Evolutionary conservation across 2,329 filamentous ascomycete species (phyloP), one percentile per base, ranked within the genome.

Genomic region (Nothophoma quercina): DNA sequence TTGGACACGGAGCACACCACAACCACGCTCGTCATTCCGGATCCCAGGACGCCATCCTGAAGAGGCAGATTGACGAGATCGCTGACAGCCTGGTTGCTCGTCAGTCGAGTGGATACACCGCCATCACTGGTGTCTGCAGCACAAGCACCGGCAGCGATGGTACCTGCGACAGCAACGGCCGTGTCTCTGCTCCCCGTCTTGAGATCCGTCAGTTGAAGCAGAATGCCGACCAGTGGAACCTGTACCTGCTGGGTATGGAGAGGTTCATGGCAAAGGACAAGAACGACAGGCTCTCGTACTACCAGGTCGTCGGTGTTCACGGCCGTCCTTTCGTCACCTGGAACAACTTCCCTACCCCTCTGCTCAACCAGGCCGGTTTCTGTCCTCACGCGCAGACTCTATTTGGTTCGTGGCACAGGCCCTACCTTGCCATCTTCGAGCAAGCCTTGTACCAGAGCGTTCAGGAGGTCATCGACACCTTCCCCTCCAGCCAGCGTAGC

Each of bases 391-490:
- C 81, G 19, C 89, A 88, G 1, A 85, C 88, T 32, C 77, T 95
- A 13, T 95, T 96, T 69, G 85, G 88, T 30, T 83, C 87, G 30
- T 96, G 91, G 91, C 91, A 96, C 78, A 84, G 91, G 41, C 89
- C 90, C 1, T 96, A 93, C 72, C 78, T 95, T 48, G 78, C 83
- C 8, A 74, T 88, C 8, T 85, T 77, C 58, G 81, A 88, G 76
- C 78, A 81, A 74, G 68, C 73, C 9, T 69, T 76, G 42, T 78
- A 74, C 61, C 58, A 66, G 25, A 66, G 73, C 54, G 72, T 80
- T 21, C 59, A 72, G 34, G 74, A 75, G 39, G 73, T 74, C 29
- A 77, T 78, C 34, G 67, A 70, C 46, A 65, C 69, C 7, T 80
- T 79, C 62, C 76, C 78, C 6, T 52, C 63, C 10, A 67, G 68